Conservation (phyloP, 163 green algal species). For the Coccomyxa subellipsoidea region DNA sequence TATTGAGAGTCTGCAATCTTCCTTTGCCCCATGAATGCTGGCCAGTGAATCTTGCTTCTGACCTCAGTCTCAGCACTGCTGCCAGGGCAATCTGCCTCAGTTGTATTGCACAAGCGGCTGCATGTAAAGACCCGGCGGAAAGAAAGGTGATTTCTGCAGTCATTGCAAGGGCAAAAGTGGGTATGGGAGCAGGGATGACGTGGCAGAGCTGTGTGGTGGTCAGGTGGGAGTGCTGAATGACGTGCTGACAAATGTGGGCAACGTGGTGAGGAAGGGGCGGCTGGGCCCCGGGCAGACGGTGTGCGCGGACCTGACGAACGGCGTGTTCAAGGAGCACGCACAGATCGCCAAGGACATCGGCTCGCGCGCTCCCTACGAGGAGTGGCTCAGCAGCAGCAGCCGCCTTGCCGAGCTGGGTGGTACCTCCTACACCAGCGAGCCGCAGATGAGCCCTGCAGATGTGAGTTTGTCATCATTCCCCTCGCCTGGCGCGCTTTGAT, state of each 20-base stretch:
- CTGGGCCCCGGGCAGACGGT: conserved; percentile 96
- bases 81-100: no score
- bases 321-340: conserved; percentile 81
- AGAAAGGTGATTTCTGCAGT: not conserved
- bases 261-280: conserved; percentile 89
- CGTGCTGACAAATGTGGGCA: conserved; percentile 36
- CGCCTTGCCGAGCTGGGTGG: conserved; percentile 38
- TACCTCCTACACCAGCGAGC: conserved; percentile 28
- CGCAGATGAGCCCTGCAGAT: conserved; percentile 29
- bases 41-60: no score
- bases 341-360: conserved; percentile 80
- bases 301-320: conserved; percentile 78
- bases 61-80: no score
- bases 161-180: not conserved
- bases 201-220: not conserved
- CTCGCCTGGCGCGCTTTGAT: no score
- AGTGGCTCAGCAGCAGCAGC: conserved; percentile 73
- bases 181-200: no score
- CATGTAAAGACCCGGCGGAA: no score
- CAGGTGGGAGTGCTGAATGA: conserved; percentile 62
- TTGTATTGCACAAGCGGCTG: no score
- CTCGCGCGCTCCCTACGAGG: conserved; percentile 67
- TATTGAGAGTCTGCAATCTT: no score
- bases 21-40: no score
- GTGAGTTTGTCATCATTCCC: not conserved